These are phyloP conservation scores for Capsicum baccatum DNA, from an alignment of 257 asterid species.

Conservation along the genomic window DNA sequence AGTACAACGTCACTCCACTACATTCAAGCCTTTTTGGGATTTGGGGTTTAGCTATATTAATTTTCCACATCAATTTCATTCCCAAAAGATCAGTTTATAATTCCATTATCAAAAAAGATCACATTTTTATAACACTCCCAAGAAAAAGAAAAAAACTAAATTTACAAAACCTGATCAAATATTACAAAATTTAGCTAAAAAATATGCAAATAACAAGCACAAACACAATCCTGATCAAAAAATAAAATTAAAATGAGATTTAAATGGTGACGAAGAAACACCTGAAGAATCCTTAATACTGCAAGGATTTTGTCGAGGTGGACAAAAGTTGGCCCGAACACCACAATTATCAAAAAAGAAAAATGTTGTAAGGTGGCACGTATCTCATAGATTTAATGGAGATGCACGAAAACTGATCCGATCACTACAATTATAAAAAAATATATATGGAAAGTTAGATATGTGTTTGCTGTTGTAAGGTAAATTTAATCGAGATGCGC, in stretches of 20 bases:
- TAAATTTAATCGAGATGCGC: too few species aligned
- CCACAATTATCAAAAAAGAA: too few species aligned
- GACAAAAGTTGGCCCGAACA: too few species aligned
- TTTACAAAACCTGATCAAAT: neutral
- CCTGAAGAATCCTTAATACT: neutral
- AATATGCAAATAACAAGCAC: neutral
- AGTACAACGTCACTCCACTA: too few species aligned
- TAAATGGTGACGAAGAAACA: neutral
- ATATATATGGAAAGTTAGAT: too few species aligned
- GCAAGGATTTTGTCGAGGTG: too few species aligned
- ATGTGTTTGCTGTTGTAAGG: too few species aligned
- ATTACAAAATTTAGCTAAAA: neutral
- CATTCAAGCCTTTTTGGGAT: neutral
- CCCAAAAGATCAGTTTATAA: neutral
- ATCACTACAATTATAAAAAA: too few species aligned
- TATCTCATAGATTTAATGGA: too few species aligned
- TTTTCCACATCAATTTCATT: neutral
- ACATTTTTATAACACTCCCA: neutral
- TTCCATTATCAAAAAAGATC: neutral
- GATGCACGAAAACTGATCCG: too few species aligned
- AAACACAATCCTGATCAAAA: slow-evolving; percentile 12
- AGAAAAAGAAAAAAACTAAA: neutral
- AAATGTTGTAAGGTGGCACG: too few species aligned
- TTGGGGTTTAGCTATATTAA: neutral
- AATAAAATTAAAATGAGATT: neutral